Percentiles rank a stretch among this genome's conserved stretches.
phyloP scores from a whole-genome alignment of 2,329 filamentous ascomycete genomes.

The Chalara sp. region DNA sequence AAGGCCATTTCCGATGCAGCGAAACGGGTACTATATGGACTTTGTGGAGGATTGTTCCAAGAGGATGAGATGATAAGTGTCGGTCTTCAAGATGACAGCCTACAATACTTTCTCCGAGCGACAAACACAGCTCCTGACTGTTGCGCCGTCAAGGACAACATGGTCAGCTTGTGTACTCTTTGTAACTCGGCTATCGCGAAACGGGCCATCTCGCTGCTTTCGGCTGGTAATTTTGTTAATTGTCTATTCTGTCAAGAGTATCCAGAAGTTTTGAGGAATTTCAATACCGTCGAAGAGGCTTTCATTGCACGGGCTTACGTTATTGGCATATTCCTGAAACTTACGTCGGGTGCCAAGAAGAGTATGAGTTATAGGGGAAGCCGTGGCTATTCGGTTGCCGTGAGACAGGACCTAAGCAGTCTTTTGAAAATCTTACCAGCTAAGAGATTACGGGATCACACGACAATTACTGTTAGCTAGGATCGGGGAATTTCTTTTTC shows the following conservation, averaged over 20 bases:
- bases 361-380: slow-evolving; percentile 6
- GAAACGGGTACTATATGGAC: slow-evolving; percentile 4
- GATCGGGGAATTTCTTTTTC: not conserved
- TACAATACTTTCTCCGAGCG: slow-evolving; percentile 4
- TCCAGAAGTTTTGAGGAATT: slow-evolving; percentile 5
- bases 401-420: slow-evolving; percentile 5
- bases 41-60: slow-evolving; percentile 4
- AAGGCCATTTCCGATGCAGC: slow-evolving; percentile 6
- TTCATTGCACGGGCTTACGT: slow-evolving; percentile 7
- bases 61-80: slow-evolving; percentile 5
- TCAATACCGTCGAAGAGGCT: slow-evolving; percentile 7
- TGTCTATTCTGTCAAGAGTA: slow-evolving; percentile 9
- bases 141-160: slow-evolving; percentile 6
- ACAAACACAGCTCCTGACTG: slow-evolving; percentile 5
- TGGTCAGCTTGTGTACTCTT: slow-evolving; percentile 3
- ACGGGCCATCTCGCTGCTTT: slow-evolving; percentile 5
- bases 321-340: slow-evolving; percentile 6
- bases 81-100: slow-evolving; percentile 1
- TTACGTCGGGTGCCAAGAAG: slow-evolving; percentile 4
- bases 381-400: slow-evolving; percentile 6
- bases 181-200: slow-evolving; percentile 7
- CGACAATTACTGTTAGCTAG: slow-evolving; percentile 4
- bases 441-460: slow-evolving; percentile 4
- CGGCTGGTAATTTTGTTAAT: slow-evolving; percentile 7
- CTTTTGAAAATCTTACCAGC: slow-evolving; percentile 5